These are phyloP conservation scores for Naganishia vishniacii DNA, from an alignment of 768 basidiomycete species.

Conservation along the genomic window DNA sequence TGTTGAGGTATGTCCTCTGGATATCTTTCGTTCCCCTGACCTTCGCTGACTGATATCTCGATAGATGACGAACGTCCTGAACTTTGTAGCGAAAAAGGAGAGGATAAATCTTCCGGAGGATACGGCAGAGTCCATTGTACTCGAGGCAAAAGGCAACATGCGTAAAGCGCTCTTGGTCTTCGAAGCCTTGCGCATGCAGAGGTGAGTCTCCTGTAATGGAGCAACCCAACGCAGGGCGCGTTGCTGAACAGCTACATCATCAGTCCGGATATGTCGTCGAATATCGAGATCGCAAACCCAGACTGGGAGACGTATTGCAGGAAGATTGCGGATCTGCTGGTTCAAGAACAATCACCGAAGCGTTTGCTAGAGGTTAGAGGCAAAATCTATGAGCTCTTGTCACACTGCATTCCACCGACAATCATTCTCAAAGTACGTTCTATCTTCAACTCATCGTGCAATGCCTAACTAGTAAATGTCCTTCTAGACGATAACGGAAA, in stretches of 20 bases:
- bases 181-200: slow-evolving; percentile 95
- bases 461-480: background rate
- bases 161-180: slow-evolving; percentile 90
- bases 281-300: slow-evolving; percentile 83
- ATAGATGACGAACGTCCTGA: slow-evolving; percentile 75
- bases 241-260: slow-evolving; percentile 5
- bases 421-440: slow-evolving; percentile 74
- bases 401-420: slow-evolving; percentile 93
- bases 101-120: slow-evolving; percentile 74
- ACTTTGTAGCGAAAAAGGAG: slow-evolving; percentile 72
- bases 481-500: slow-evolving; percentile 80
- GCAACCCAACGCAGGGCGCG: background rate
- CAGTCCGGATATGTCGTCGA: slow-evolving; percentile 75
- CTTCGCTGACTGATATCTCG: slow-evolving; percentile 9
- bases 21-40: background rate
- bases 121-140: slow-evolving; percentile 67
- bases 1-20: slow-evolving; percentile 59
- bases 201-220: slow-evolving; percentile 53
- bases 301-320: slow-evolving; percentile 98
- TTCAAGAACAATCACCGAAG: slow-evolving; percentile 81
- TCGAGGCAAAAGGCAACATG: slow-evolving; percentile 80
- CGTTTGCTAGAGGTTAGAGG: slow-evolving; percentile 84
- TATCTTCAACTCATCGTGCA: background rate
- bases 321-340: slow-evolving; percentile 82
- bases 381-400: slow-evolving; percentile 90